Base-by-base conservation (phyloP, 2,329 filamentous ascomycete genomes). In the Colletotrichum karsti region DNA sequence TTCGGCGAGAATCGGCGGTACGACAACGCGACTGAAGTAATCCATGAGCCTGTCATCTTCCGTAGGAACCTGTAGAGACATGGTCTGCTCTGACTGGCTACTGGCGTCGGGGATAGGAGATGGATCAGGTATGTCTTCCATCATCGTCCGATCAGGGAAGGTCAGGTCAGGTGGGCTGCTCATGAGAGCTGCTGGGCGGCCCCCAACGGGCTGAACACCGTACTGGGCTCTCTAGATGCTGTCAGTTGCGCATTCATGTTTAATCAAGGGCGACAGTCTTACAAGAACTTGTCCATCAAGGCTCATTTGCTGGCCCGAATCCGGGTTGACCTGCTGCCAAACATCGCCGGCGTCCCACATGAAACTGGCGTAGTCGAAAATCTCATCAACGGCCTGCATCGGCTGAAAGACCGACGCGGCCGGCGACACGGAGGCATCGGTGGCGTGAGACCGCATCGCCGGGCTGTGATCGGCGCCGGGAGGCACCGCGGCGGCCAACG, bases 1-100 rank as follows among this genome's bases (percentile, higher is more conserved):
- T 53, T 87, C 83, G 18, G 83, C 82, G 4, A 88, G 78, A 28
- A 87, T 87, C 1, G 84, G 85, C 6, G 85, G 84, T n/a, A 83
- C 82, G 15, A 84, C 80, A 3, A 84, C 82, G 42, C 78, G 79
- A 18, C 81, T 74, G 63, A 87, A 87, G 60, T 84, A 85, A 46
- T 85, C 81, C 67, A 87, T 77, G 2, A 87, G 73, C 12, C 55
- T 48, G 7, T 62, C 55, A 4, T 69, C 67, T 15, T 69, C 61
- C 3, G 60, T 60, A 13, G 53, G 37, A 0, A 30, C 46, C 3
- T 65, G 61, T 4, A 59, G n/a, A n/a, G 46, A 13, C 13, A 54
- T 35, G 44, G 44, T 15, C 26, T 54, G 61, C 33, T 60, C 65
- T 3, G 53, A 28, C 30, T 65, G 65, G 7, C 61, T 59, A 20